phyloP scores from a whole-genome alignment of 2,329 filamentous ascomycete genomes.

The Diaporthe vaccinii region DNA sequence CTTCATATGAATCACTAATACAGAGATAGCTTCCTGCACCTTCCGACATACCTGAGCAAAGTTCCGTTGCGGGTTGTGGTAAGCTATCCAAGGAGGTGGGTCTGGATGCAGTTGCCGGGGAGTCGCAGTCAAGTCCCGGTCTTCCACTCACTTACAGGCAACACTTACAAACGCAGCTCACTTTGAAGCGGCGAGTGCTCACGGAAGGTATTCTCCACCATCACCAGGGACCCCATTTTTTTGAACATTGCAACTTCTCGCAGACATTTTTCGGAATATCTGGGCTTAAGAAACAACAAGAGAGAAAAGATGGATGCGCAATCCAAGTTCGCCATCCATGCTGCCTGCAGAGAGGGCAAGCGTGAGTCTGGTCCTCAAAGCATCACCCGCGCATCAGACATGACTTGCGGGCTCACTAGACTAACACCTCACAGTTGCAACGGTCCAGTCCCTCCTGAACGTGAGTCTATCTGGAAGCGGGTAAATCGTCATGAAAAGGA shows the following conservation, averaged over 20 bases:
- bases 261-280: background rate
- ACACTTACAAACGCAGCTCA: conserved; percentile 46
- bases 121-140: background rate
- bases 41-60: background rate
- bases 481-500: background rate
- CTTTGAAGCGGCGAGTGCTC: background rate
- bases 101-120: background rate
- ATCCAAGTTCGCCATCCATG: conserved; percentile 86
- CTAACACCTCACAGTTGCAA: conserved; percentile 65
- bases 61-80: background rate
- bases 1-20: background rate
- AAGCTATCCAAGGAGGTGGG: background rate
- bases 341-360: conserved; percentile 86
- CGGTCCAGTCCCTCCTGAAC: conserved; percentile 81
- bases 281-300: background rate
- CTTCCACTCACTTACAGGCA: conserved; percentile 42
- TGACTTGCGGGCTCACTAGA: conserved; percentile 16
- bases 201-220: background rate
- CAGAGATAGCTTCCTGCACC: background rate
- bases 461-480: conserved; percentile 56
- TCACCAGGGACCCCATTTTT: background rate
- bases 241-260: background rate
- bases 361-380: conserved; percentile 63
- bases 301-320: conserved; percentile 49
- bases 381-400: background rate